These are phyloP conservation scores for Thielaviopsis musarum DNA, from an alignment of 2,329 filamentous ascomycete species.

Conservation along the genomic window DNA sequence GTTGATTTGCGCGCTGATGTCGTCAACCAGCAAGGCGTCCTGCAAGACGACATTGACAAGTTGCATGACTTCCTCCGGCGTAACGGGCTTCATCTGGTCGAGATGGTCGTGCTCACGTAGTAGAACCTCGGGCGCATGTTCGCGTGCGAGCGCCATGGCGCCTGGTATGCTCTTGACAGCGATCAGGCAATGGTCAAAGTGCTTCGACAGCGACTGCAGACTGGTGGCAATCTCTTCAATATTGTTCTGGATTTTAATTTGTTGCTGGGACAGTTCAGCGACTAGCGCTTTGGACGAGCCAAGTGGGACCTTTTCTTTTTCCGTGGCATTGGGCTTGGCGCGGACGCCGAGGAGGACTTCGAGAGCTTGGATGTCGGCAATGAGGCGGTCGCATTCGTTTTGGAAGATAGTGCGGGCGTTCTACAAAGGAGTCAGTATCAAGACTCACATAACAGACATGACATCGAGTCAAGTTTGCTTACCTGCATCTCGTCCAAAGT, in stretches of 20 bases:
- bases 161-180: slow-evolving; percentile 83
- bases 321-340: slow-evolving; percentile 16
- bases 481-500: slow-evolving; percentile 58
- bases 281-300: not conserved
- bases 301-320: slow-evolving; percentile 15
- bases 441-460: not conserved
- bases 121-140: slow-evolving; percentile 47
- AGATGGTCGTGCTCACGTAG: slow-evolving; percentile 21
- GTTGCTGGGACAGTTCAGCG: slow-evolving; percentile 31
- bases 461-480: slow-evolving; percentile 10
- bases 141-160: slow-evolving; percentile 50
- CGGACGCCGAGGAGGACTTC: slow-evolving; percentile 34
- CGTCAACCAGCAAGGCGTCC: slow-evolving; percentile 51
- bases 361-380: slow-evolving; percentile 52
- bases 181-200: slow-evolving; percentile 87
- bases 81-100: slow-evolving; percentile 48
- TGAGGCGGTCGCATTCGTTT: slow-evolving; percentile 56
- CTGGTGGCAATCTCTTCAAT: slow-evolving; percentile 70
- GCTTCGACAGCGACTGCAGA: slow-evolving; percentile 62
- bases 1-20: slow-evolving; percentile 52
- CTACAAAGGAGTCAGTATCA: not conserved
- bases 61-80: slow-evolving; percentile 57
- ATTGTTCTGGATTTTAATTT: slow-evolving; percentile 51
- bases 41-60: slow-evolving; percentile 68
- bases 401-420: slow-evolving; percentile 57